A percentile compares a stretch with the other conserved stretches of the same genome.
phyloP scores from a whole-genome alignment of 352 stramenopile species.

The Phytopythium cucurbitacearum region DNA sequence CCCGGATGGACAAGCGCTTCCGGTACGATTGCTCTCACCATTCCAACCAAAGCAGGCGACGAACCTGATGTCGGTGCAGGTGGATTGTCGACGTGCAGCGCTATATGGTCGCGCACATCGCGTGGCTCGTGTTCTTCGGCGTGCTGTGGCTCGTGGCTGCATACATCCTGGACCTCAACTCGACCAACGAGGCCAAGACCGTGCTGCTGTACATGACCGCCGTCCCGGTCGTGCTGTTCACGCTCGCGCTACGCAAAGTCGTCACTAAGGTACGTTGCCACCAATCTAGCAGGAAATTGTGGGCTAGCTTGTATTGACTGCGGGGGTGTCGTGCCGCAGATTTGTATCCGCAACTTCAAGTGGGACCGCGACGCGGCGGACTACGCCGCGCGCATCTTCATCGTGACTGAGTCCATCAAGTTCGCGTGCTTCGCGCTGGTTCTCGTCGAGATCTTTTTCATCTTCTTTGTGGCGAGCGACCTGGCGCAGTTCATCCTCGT shows the following conservation, averaged over 20 bases:
- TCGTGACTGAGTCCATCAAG: constrained; percentile 78
- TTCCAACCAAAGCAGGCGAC: background rate
- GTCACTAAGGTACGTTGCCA: constrained; percentile 55
- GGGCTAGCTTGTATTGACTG: background rate
- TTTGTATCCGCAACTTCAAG: constrained; percentile 68
- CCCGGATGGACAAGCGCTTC: constrained; percentile 58
- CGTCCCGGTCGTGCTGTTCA: constrained; percentile 65
- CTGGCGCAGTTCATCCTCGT: constrained; percentile 64
- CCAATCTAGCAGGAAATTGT: background rate
- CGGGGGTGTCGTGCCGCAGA: constrained; percentile 19
- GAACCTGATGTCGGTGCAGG: constrained; percentile 13
- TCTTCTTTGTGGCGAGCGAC: constrained; percentile 68
- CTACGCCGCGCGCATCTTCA: constrained; percentile 74
- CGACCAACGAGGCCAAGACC: constrained; percentile 42
- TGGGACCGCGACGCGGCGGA: constrained; percentile 66
- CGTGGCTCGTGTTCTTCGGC: constrained; percentile 55
- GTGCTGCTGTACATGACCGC: constrained; percentile 56
- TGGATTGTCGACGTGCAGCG: constrained; percentile 80
- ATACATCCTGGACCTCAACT: constrained; percentile 51
- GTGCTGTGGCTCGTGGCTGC: constrained; percentile 44
- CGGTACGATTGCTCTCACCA: constrained; percentile 15
- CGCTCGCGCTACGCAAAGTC: constrained; percentile 70
- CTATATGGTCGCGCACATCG: constrained; percentile 72
- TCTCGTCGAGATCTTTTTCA: constrained; percentile 78
- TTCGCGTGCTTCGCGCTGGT: constrained; percentile 73